Evolutionary conservation across 1,284 basidiomycete species (phyloP).

Genomic region (Ustilago esculenta): DNA sequence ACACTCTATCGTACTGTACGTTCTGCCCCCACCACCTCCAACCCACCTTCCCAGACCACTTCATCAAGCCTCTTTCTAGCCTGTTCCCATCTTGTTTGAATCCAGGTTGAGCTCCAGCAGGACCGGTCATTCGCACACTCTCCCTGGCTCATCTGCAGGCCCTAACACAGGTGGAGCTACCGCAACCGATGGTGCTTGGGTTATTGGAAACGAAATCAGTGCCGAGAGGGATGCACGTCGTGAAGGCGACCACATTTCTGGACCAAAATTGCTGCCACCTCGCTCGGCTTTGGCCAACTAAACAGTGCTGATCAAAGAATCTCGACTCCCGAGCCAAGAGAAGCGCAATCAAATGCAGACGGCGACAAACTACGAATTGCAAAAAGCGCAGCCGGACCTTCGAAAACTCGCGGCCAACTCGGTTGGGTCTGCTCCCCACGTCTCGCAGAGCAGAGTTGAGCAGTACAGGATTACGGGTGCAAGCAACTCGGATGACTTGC

Average conservation of each 20-base stretch:
- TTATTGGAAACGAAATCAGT: constrained; percentile 31
- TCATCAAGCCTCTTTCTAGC: background rate
- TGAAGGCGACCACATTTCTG: constrained; percentile 37
- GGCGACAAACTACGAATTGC: constrained; percentile 27
- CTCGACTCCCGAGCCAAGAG: constrained; percentile 29
- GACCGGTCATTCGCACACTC: constrained; percentile 24
- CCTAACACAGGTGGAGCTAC: constrained; percentile 35
- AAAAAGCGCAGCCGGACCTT: constrained; percentile 25
- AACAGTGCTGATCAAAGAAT: constrained; percentile 47
- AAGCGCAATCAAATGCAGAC: constrained; percentile 33
- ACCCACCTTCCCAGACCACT: background rate
- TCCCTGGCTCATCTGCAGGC: constrained; percentile 31
- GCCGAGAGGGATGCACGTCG: constrained; percentile 35
- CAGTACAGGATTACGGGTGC: constrained; percentile 6
- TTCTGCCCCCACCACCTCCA: no score
- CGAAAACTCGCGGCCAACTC: constrained; percentile 20
- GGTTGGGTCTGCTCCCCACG: constrained; percentile 10
- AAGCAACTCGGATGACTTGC: constrained; percentile 7
- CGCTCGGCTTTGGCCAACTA: constrained; percentile 32
- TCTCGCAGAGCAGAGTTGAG: background rate
- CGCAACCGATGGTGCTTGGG: constrained; percentile 20
- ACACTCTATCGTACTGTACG: constrained; percentile 29
- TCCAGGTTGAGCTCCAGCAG: constrained; percentile 28
- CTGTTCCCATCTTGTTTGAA: background rate
- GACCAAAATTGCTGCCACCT: constrained; percentile 1